Base-by-base conservation (phyloP, 495 filamentous ascomycete species). In the Penicillium desertorum region DNA sequence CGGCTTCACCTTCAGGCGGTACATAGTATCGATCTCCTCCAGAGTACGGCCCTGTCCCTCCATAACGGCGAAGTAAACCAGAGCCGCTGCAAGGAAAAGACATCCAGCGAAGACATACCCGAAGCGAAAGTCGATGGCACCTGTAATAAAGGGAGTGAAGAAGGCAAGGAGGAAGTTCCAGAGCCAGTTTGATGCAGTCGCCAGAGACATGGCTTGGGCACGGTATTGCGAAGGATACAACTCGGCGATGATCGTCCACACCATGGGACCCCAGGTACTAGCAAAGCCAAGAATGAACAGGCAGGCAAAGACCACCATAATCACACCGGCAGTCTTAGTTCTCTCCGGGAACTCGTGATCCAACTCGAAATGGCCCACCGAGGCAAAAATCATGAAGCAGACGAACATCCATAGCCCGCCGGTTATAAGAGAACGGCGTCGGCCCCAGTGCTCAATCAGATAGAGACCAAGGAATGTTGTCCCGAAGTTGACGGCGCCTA, bases 111-210 rank as follows among this genome's bases (percentile, higher is more conserved):
- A 92, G 51, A 94, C 83, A 67, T 89, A 93, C 5, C 90, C 89
- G 68, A 88, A 91, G 0, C 75, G 70, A 71, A 86, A 92, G 44
- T 83, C 79, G 56, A 94, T 92, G 4, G 79, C 82, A 1, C 72
- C 68, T 1, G 81, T 84, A 59, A 90, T 89, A 62, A 89, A 86
- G 0, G 89, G 88, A 0, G 90, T 91, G 72, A 92, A 88, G 73
- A 93, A 91, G 1, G 84, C 83, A 44, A 94, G 78, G 46, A 93
- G 68, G 73, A 93, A 96, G 66, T 94, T 96, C 87, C 87, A 94
- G 22, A 87, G 79, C 91, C 91, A 96, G 71, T 94, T 96, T 11
- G 83, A 84, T 0, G 88, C 84, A 0, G 91, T 93, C 4, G 87
- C 86, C 4, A 91, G 70, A 8, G 86, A 87, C 86, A 92, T 91